phyloP scores from a whole-genome alignment of 768 basidiomycete genomes.

The Phlegmacium glaucopus region DNA sequence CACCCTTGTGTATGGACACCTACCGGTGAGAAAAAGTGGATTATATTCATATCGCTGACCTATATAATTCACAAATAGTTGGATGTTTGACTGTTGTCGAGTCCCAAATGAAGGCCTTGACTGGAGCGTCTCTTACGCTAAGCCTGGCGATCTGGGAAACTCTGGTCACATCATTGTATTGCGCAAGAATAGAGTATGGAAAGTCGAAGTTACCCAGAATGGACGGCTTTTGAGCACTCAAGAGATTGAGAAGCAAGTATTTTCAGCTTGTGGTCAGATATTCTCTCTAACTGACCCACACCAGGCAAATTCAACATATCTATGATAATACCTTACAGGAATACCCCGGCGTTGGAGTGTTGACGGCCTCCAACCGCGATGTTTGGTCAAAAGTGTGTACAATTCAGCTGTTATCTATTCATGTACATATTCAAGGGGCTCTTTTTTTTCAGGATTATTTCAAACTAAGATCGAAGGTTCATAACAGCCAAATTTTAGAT shows the following conservation, averaged over 20 bases:
- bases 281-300: background rate
- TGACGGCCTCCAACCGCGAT: constrained; percentile 81
- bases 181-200: constrained; percentile 85
- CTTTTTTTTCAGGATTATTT: constrained; percentile 53
- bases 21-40: constrained; percentile 51
- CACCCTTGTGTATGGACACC: constrained; percentile 82
- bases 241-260: constrained; percentile 60
- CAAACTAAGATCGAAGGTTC: constrained; percentile 51
- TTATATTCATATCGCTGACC: background rate
- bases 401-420: background rate
- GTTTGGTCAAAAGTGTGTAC: constrained; percentile 76
- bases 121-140: constrained; percentile 70
- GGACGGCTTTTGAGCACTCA: constrained; percentile 58
- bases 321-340: constrained; percentile 59
- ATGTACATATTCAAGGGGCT: background rate
- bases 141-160: constrained; percentile 50
- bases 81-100: constrained; percentile 93
- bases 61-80: constrained; percentile 37
- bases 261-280: background rate
- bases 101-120: constrained; percentile 78
- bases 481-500: constrained; percentile 63
- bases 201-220: constrained; percentile 56
- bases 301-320: constrained; percentile 70
- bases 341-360: constrained; percentile 72
- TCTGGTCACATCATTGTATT: constrained; percentile 82